These are phyloP conservation scores for Boletus fagicola DNA, from an alignment of 768 basidiomycete species.

Conservation along the genomic window DNA sequence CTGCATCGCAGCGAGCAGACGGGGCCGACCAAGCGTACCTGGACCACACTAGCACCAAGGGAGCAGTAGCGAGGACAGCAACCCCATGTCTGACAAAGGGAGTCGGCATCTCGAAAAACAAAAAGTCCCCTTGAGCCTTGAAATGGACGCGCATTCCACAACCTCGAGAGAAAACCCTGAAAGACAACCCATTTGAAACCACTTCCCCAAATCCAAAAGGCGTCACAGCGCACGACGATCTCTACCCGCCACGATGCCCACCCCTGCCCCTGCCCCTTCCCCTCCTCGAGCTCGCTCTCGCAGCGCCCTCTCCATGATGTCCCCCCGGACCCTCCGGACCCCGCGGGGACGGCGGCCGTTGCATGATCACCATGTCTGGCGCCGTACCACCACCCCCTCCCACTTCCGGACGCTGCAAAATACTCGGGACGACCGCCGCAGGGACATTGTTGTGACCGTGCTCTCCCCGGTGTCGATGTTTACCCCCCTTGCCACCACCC, in stretches of 20 bases:
- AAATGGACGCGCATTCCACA: background rate
- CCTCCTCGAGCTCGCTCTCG: constrained; percentile 26
- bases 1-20: background rate
- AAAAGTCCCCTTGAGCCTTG: background rate
- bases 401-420: constrained; percentile 29
- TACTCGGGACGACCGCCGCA: constrained; percentile 13
- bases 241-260: constrained; percentile 29
- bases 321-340: constrained; percentile 3
- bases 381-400: background rate
- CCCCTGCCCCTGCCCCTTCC: constrained; percentile 35
- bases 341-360: constrained; percentile 12
- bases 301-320: background rate
- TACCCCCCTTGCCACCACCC: constrained; percentile 5
- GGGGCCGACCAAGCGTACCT: background rate
- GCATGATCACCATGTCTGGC: constrained; percentile 9
- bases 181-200: too few relatives aligned
- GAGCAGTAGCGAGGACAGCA: background rate
- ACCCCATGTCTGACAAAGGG: background rate
- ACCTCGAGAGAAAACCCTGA: background rate
- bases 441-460: background rate
- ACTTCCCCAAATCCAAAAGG: background rate
- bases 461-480: constrained; percentile 21
- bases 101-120: background rate
- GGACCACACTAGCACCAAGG: background rate
- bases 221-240: background rate